phyloP scores from a whole-genome alignment of 257 asterid genomes.

The Solanum etuberosum region DNA sequence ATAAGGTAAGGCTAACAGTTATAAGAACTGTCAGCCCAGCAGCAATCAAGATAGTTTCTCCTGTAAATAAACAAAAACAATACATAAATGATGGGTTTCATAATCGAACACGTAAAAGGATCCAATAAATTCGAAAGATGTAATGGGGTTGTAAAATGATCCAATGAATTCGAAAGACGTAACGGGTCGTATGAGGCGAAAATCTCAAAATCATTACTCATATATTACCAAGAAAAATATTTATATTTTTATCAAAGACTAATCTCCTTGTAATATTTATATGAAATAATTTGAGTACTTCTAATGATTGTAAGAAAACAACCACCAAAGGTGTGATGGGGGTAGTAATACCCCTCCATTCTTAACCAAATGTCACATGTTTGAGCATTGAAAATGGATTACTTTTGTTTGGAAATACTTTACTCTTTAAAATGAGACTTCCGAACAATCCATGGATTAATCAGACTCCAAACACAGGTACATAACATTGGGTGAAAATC shows the following conservation, averaged over 20 bases:
- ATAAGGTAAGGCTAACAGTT: constrained; percentile 36
- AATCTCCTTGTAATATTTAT: background rate
- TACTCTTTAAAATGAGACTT: background rate
- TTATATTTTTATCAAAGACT: background rate
- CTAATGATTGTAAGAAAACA: background rate
- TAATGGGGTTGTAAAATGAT: background rate
- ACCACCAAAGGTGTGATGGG: background rate
- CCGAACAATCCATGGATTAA: background rate
- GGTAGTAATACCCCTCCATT: background rate
- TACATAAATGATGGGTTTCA: background rate
- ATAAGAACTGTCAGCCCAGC: constrained; percentile 46
- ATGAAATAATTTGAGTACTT: background rate
- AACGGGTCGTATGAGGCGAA: background rate
- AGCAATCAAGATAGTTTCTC: constrained; percentile 38
- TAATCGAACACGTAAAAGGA: background rate
- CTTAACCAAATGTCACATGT: background rate
- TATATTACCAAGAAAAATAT: background rate
- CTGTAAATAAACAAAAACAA: constrained; percentile 6
- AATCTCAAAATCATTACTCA: background rate
- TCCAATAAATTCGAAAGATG: background rate
- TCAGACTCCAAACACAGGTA: background rate
- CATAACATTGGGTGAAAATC: background rate
- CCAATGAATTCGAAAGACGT: background rate
- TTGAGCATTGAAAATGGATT: background rate
- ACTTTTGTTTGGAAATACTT: background rate